Conservation (phyloP, 2,329 filamentous ascomycete species). For the Scorias spongiosa region DNA sequence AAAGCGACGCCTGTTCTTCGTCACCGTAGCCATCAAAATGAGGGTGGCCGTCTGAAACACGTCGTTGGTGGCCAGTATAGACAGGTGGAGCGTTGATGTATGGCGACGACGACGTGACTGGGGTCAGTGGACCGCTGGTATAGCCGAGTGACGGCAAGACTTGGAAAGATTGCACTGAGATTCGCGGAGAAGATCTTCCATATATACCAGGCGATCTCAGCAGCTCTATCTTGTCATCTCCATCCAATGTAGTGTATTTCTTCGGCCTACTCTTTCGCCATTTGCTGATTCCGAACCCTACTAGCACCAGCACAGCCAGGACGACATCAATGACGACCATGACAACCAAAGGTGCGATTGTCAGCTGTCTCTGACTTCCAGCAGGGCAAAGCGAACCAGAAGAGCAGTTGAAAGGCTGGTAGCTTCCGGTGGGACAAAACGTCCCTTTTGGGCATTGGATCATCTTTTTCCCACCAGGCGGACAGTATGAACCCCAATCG, state of each 20-base stretch:
- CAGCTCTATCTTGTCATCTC: constrained; percentile 14
- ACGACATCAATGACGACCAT: constrained; percentile 30
- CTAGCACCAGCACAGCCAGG: constrained; percentile 23
- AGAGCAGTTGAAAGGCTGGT: constrained; percentile 33
- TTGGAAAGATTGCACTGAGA: constrained; percentile 1
- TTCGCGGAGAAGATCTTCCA: constrained; percentile 17
- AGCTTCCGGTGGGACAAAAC: constrained; percentile 38
- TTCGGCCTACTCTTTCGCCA: constrained; percentile 20
- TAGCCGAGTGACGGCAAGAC: constrained; percentile 4
- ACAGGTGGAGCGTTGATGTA: constrained; percentile 1
- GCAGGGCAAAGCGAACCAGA: constrained; percentile 32
- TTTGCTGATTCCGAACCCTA: constrained; percentile 21
- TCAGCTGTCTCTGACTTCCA: constrained; percentile 28
- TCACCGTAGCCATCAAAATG: constrained; percentile 14
- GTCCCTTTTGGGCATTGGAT: constrained; percentile 31
- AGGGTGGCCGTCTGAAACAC: constrained; percentile 12
- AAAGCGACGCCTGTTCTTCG: constrained; percentile 16
- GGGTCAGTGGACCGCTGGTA: constrained; percentile 1
- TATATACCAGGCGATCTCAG: constrained; percentile 18
- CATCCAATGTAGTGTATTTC: constrained; percentile 11
- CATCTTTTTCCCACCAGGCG: constrained; percentile 23
- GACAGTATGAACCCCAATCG: constrained; percentile 35
- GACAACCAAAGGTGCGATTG: constrained; percentile 29
- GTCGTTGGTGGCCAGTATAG: constrained; percentile 4
- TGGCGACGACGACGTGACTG: constrained; percentile 2